phyloP scores from a whole-genome alignment of 371 early-diverging fungal species.

The Apophysomyces variabilis region DNA sequence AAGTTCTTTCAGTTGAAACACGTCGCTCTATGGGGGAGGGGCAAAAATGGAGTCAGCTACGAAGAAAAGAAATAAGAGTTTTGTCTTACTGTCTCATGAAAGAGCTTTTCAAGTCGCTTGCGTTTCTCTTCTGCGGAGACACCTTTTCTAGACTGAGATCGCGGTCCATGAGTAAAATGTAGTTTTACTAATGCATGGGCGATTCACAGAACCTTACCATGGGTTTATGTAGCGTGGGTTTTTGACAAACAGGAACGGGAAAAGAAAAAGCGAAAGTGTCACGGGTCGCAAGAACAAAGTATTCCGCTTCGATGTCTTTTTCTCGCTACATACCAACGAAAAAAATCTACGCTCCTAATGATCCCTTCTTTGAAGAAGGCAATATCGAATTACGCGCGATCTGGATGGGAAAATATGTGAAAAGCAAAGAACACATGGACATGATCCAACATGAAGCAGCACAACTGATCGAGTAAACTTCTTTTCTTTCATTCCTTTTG shows the following conservation, averaged over 20 bases:
- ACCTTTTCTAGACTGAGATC: slow-evolving; percentile 43
- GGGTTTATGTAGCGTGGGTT: neutral
- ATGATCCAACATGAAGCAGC: slow-evolving; percentile 36
- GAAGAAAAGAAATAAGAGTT: neutral
- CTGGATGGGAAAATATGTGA: slow-evolving; percentile 45
- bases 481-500: neutral
- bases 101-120: slow-evolving; percentile 72
- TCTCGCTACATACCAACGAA: slow-evolving; percentile 41
- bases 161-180: neutral
- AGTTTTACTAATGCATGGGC: no score
- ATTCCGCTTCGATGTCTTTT: slow-evolving; percentile 21
- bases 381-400: slow-evolving; percentile 53
- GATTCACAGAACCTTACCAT: slow-evolving; percentile 4
- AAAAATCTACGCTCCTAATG: slow-evolving; percentile 33
- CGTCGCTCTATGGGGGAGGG: slow-evolving; percentile 49
- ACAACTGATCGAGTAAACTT: slow-evolving; percentile 23
- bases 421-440: slow-evolving; percentile 13
- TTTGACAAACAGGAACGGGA: neutral
- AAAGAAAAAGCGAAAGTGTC: slow-evolving; percentile 8
- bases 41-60: slow-evolving; percentile 3
- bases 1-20: slow-evolving; percentile 87
- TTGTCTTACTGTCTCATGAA: slow-evolving; percentile 75
- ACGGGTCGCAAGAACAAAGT: neutral
- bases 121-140: slow-evolving; percentile 83
- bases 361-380: slow-evolving; percentile 61